Evolutionary conservation across 164 flowering plant genomes (phyloP), one percentile per base, ranked within the genome.

Genomic region (Akebia trifoliata): DNA sequence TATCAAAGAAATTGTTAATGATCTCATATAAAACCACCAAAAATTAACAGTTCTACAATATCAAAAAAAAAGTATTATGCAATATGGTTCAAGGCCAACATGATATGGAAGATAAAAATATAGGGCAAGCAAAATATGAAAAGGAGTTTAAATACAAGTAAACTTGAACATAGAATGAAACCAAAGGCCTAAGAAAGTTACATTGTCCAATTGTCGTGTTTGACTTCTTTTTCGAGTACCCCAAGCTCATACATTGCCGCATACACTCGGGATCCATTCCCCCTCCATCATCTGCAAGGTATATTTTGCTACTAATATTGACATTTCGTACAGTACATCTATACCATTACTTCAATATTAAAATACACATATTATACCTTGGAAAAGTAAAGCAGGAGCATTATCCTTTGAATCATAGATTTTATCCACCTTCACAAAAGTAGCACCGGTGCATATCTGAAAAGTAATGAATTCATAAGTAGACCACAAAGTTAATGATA

Each of bases 231-330:
- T 86, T 72, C 6, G 98, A 92, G 72, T 89, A 92, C 20, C 98
- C 98, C 81, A 92, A 82, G 76, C 98, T 86, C 98, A 92, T 86
- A 57, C 96, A 92, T 59, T 82, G 82, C 44, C 96, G 67, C 25
- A 92, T 54, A 44, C 66, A 30, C 8, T 84, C 84, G 26, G 98
- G 96, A 76, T 85, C 76, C 98, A 92, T 92, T 66, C 98, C 98
- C 42, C 96, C 90, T 30, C 98, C 94, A 79, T 89, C 81, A 81
- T 92, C 96, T 92, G 80, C 65, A 73, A 38, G 31, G 29, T 34
- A 22, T 32, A 12, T 21, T 15, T 52, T 24, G 22, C 26, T 56
- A 54, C 6, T 10, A 29, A 22, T 37, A 36, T 8, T 24, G 22
- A 39, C 12, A 26, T 17, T 28, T 7, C 15, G 8, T 12, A 21